These are phyloP conservation scores for grape (Vitis vinifera) DNA, from an alignment of 164 flowering plant genomes.

Conservation along the genomic window DNA sequence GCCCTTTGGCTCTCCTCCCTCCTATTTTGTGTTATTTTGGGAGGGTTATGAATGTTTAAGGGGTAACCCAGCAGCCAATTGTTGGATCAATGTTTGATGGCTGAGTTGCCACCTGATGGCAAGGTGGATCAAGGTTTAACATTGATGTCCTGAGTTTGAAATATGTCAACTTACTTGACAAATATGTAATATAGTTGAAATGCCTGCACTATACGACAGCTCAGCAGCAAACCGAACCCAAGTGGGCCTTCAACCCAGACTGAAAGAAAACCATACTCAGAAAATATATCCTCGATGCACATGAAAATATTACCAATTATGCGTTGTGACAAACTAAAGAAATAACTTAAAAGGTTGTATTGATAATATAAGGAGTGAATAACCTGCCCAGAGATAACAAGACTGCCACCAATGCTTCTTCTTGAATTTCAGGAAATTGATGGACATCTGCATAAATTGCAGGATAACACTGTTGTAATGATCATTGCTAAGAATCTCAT, in stretches of 20 bases:
- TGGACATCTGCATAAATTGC: slow-evolving; percentile 50
- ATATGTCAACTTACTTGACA: slow-evolving; percentile 59
- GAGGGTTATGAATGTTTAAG: background rate
- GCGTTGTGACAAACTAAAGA: background rate
- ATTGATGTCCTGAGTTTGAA: background rate
- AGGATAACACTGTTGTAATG: background rate
- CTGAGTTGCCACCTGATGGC: background rate
- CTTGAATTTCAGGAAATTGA: slow-evolving; percentile 43
- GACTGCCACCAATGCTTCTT: slow-evolving; percentile 70
- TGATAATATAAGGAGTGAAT: slow-evolving; percentile 5
- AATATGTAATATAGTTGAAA: slow-evolving; percentile 69
- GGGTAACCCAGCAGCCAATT: background rate
- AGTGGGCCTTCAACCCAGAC: slow-evolving; percentile 87
- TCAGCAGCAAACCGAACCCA: slow-evolving; percentile 81
- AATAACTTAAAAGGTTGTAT: background rate
- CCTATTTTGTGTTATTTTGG: too few relatives aligned
- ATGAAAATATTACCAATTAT: background rate
- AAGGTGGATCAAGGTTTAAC: background rate
- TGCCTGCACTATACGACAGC: slow-evolving; percentile 78
- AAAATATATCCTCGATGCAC: background rate
- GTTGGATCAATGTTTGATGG: background rate
- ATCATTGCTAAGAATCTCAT: background rate
- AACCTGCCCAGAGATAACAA: slow-evolving; percentile 90
- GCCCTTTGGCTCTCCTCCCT: too few relatives aligned
- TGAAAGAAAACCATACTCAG: slow-evolving; percentile 28